Percentiles rank a stretch among this genome's conserved stretches.
Conservation (phyloP, 2,329 filamentous ascomycete species). For the Nannizziopsis barbatae region DNA sequence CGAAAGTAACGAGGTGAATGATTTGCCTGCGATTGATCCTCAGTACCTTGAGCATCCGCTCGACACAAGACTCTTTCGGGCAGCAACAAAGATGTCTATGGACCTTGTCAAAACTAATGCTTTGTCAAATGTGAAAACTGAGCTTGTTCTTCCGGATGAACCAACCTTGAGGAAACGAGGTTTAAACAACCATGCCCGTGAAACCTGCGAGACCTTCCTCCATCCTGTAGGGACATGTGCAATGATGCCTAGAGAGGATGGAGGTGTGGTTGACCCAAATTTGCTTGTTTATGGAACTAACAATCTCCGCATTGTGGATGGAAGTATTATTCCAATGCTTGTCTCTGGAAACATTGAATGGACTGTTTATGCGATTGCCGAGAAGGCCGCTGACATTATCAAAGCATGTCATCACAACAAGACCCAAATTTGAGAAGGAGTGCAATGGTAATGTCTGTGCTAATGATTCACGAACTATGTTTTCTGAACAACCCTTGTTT, state of each 20-base stretch:
- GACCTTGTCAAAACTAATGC: background rate
- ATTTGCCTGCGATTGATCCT: background rate
- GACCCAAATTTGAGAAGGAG: background rate
- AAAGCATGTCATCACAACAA: background rate
- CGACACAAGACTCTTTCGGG: background rate
- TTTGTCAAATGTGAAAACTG: background rate
- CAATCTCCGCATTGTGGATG: slow-evolving; percentile 27
- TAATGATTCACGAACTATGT: background rate
- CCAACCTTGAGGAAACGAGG: background rate
- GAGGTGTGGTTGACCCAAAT: slow-evolving; percentile 23
- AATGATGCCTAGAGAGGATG: slow-evolving; percentile 23
- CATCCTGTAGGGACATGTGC: slow-evolving; percentile 29
- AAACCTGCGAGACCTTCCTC: background rate
- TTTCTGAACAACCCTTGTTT: too few species aligned
- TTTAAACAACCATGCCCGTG: background rate
- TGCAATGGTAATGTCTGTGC: background rate
- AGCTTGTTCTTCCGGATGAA: background rate
- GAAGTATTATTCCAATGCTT: slow-evolving; percentile 26
- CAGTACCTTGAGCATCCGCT: slow-evolving; percentile 5
- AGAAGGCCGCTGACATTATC: slow-evolving; percentile 21
- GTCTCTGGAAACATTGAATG: slow-evolving; percentile 26
- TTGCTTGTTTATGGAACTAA: slow-evolving; percentile 18
- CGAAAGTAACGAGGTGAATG: background rate
- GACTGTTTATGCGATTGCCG: slow-evolving; percentile 28
- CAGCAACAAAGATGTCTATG: slow-evolving; percentile 4